A percentile compares a stretch with the other conserved stretches of the same genome.
Evolutionary conservation across 2,329 filamentous ascomycete genomes (phyloP).

Genomic region (Chaetomium globosum): DNA sequence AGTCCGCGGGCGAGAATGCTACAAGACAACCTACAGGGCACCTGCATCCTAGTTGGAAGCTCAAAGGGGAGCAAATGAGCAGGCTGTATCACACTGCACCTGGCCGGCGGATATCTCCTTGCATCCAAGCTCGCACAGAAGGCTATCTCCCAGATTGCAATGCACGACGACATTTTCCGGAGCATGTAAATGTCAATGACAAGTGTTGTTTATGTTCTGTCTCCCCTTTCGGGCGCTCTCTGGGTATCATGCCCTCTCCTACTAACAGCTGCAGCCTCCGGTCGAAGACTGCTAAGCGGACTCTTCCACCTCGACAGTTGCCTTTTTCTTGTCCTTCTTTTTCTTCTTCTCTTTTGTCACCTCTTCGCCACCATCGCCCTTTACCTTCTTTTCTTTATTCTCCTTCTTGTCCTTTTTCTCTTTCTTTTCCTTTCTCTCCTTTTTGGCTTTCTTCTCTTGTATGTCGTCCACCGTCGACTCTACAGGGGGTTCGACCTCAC

Average conservation of each 20-base stretch:
- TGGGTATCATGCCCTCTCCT: conserved; percentile 23
- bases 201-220: background rate
- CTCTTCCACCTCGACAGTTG: conserved; percentile 30
- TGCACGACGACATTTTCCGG: background rate
- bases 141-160: conserved; percentile 1
- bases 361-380: background rate
- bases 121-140: background rate
- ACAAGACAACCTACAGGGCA: no score
- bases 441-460: background rate
- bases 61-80: background rate
- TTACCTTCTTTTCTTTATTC: conserved; percentile 24
- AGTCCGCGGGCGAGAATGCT: no score
- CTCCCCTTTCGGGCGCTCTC: conserved; percentile 2
- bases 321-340: conserved; percentile 34
- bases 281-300: conserved; percentile 8
- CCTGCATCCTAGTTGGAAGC: no score
- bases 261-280: background rate
- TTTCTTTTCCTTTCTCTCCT: conserved; percentile 6
- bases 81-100: background rate
- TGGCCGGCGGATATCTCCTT: background rate
- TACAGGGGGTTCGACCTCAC: conserved; percentile 8
- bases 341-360: conserved; percentile 19
- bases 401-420: conserved; percentile 14
- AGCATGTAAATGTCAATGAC: background rate
- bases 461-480: conserved; percentile 3